Base-by-base conservation (phyloP, 768 basidiomycete species). In the Saitozyma podzolica region DNA sequence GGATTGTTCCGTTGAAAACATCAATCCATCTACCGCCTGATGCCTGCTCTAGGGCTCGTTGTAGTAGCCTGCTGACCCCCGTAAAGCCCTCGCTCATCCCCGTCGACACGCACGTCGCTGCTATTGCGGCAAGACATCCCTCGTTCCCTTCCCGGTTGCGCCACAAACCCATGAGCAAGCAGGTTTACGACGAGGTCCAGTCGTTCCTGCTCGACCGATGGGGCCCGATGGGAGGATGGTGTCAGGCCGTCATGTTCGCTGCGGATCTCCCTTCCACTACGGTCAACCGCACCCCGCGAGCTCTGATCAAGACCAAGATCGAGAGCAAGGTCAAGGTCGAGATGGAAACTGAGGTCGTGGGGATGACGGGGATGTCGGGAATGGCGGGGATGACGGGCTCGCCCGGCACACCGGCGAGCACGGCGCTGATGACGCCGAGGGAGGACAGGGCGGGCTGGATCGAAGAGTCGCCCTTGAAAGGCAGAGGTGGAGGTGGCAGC, bases 81-180 rank as follows among this genome's bases (percentile, higher is more conserved):
- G 39, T 11, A 19, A 69, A 95, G 91, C 84, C 82, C 70, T 89
- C 91, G 66, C 87, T 93, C 14, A 85, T 98, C 9, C 96, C 96
- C 4, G 90, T 99, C 56, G 96, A 99, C 75, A 96, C 94, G 0
- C 96, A 99, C 75, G 90, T 99, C 39, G 83, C 89, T 66, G 92
- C 95, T 74, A 93, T 97, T 57, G 90, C 91, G 9, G 80, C 76
- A 11, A 64, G 78, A 40, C 78, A 79, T 64, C 76, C 78, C 19
- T 40, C 63, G 1, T 79, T 79, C 63, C 78, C 78, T 3, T 64
- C 66, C 13, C 63, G 68, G 9, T 53, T 76, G 17, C 56, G 63
- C 17, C 67, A 72, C 49, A 79, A 79, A 56, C 54, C 78, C 8
- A 78, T 77, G 67, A 75, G 73, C 14, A 73, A 72, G 40, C 69